A percentile compares a stretch with the other conserved stretches of the same genome.
phyloP scores from a whole-genome alignment of 192 early-diverging fungal species.

The Rhizophagus clarus region DNA sequence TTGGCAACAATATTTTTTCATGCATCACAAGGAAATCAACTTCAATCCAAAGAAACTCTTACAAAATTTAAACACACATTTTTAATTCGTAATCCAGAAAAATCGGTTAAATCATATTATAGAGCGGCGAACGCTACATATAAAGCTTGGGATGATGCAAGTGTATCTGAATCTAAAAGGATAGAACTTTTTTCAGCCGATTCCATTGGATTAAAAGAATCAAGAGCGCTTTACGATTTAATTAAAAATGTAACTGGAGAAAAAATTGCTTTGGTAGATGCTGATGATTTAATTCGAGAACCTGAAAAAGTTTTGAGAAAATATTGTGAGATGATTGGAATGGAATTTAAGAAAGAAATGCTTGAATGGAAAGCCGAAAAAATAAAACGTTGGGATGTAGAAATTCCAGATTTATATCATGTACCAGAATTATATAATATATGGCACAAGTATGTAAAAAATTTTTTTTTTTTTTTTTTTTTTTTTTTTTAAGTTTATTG shows the following conservation, averaged over 20 bases:
- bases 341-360: background rate
- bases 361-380: too few species aligned
- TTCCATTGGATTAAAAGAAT: background rate
- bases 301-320: background rate
- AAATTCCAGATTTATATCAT: too few species aligned
- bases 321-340: background rate
- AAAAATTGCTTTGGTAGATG: background rate
- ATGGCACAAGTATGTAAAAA: too few species aligned
- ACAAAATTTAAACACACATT: background rate
- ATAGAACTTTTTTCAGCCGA: background rate
- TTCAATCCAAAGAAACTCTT: background rate
- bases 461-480: too few species aligned
- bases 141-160: background rate
- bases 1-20: background rate
- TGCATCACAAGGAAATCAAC: background rate
- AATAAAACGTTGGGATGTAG: too few species aligned
- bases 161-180: background rate
- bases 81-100: conserved; percentile 11
- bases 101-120: conserved; percentile 8
- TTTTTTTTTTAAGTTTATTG: too few species aligned
- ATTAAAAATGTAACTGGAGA: background rate
- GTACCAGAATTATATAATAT: too few species aligned
- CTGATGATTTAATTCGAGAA: background rate
- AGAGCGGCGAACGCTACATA: background rate
- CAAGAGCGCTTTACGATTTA: background rate